These are phyloP conservation scores for Cutaneotrichosporon spelunceum DNA, from an alignment of 1,284 basidiomycete genomes.

Conservation along the genomic window DNA sequence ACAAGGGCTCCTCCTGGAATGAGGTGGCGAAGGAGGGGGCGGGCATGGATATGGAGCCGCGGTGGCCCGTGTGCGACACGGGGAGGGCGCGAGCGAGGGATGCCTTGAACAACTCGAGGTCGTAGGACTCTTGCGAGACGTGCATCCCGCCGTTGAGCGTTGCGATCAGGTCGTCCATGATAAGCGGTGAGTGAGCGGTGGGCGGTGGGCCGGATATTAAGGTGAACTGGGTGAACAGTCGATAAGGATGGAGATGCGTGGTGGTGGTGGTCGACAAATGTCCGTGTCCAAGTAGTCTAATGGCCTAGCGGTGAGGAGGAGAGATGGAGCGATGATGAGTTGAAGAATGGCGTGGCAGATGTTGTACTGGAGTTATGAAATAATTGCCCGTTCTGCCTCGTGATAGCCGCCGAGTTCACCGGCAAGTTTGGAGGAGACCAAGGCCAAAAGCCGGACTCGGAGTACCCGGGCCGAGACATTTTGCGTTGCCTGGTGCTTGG, in stretches of 20 bases:
- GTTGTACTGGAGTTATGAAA: no score
- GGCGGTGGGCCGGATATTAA: not conserved
- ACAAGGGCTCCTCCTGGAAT: conserved; percentile 14
- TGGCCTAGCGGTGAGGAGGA: not conserved
- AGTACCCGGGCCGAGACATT: not conserved
- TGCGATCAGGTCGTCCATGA: conserved; percentile 50
- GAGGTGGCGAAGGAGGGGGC: not conserved
- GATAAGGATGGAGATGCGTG: not conserved
- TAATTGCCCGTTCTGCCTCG: not conserved
- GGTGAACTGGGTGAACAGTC: not conserved
- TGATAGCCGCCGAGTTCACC: not conserved
- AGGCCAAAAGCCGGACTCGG: not conserved
- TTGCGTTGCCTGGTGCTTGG: not conserved
- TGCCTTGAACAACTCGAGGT: conserved; percentile 42
- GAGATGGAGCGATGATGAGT: not conserved
- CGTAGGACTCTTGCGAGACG: conserved; percentile 44
- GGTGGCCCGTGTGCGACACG: conserved; percentile 6
- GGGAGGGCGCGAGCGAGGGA: conserved; percentile 23
- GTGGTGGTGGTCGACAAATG: not conserved
- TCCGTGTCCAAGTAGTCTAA: not conserved
- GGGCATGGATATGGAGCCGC: conserved; percentile 7
- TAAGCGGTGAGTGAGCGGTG: not conserved
- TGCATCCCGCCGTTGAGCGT: conserved; percentile 42
- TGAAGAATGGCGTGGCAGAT: no score
- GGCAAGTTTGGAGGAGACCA: not conserved